phyloP scores from a whole-genome alignment of 2,329 filamentous ascomycete species.

The Acrodontium crateriforme region DNA sequence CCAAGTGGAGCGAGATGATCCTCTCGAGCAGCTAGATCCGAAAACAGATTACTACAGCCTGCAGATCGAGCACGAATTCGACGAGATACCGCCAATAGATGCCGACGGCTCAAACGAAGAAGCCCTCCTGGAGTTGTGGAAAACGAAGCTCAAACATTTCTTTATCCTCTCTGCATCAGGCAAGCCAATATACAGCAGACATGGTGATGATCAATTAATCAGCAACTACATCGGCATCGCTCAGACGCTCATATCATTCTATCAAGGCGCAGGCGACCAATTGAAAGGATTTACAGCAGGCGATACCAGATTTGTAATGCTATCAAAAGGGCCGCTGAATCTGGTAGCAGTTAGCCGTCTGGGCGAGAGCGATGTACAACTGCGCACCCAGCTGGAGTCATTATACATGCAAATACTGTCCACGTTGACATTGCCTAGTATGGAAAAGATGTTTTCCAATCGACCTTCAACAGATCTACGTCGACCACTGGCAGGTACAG shows the following conservation, averaged over 20 bases:
- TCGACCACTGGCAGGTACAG: conserved; percentile 79
- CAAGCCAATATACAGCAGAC: conserved; percentile 92
- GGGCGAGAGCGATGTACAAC: conserved; percentile 79
- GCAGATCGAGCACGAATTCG: conserved; percentile 66
- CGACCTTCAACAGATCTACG: conserved; percentile 89
- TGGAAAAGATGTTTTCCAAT: conserved; percentile 76
- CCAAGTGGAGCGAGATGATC: conserved; percentile 43
- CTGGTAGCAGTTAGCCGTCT: conserved; percentile 86
- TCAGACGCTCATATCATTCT: conserved; percentile 96
- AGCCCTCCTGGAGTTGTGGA: conserved; percentile 58
- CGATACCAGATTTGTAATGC: conserved; percentile 69
- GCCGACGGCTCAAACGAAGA: conserved; percentile 42
- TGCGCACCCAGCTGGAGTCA: conserved; percentile 77
- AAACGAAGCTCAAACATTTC: conserved; percentile 90
- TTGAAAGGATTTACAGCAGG: conserved; percentile 80
- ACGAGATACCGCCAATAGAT: conserved; percentile 50
- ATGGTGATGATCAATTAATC: conserved; percentile 79
- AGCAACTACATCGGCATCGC: conserved; percentile 91
- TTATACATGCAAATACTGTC: conserved; percentile 98
- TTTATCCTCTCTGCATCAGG: conserved; percentile 91
- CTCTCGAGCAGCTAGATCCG: conserved; percentile 43
- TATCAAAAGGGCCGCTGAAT: conserved; percentile 75
- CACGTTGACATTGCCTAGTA: conserved; percentile 75
- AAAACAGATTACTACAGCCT: conserved; percentile 39
- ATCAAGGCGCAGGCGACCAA: conserved; percentile 64